phyloP scores from a whole-genome alignment of 352 stramenopile genomes.

The Phytophthora agathidicida region DNA sequence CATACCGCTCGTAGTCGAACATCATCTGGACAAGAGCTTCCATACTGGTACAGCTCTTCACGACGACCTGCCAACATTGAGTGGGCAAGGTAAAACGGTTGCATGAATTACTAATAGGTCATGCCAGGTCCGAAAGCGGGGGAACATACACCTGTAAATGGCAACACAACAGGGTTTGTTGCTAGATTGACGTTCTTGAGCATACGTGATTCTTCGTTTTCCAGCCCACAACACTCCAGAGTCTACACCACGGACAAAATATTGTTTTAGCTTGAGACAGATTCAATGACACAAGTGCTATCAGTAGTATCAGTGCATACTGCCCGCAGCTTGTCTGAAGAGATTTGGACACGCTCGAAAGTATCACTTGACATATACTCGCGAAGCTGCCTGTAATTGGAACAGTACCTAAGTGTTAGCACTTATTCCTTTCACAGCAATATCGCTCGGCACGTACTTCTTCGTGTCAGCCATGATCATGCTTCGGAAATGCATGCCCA shows the following conservation, averaged over 20 bases:
- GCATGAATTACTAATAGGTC: background rate
- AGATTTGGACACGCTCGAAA: constrained; percentile 63
- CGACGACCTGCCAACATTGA: constrained; percentile 50
- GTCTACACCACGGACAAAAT: constrained; percentile 27
- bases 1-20: constrained; percentile 77
- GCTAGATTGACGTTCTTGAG: constrained; percentile 63
- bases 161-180: constrained; percentile 53
- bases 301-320: constrained; percentile 25
- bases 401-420: background rate
- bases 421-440: background rate
- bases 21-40: constrained; percentile 73
- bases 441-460: constrained; percentile 39
- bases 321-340: constrained; percentile 44
- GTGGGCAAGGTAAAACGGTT: background rate
- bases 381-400: constrained; percentile 51
- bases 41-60: constrained; percentile 66
- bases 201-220: constrained; percentile 57
- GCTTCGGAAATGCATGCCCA: constrained; percentile 68
- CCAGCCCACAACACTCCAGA: constrained; percentile 56
- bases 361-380: constrained; percentile 73
- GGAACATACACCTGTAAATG: constrained; percentile 58
- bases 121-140: background rate
- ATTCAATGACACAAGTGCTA: background rate
- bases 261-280: background rate
- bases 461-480: constrained; percentile 63